These are phyloP conservation scores for Xylaria intraflava DNA, from an alignment of 495 filamentous ascomycete genomes.

Conservation along the genomic window DNA sequence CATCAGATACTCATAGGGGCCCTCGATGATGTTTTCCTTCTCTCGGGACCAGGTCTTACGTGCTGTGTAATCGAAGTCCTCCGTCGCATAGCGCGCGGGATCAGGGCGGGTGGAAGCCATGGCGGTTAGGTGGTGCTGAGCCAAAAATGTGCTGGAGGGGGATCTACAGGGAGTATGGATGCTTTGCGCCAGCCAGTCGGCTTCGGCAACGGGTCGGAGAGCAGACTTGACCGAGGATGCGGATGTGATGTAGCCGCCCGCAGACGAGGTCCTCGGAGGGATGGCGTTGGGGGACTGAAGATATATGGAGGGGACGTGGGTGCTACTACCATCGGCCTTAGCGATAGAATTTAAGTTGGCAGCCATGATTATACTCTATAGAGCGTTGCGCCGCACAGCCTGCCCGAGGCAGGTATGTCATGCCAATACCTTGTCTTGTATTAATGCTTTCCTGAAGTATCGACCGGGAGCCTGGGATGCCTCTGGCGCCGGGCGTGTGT, in stretches of 20 bases:
- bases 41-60: constrained; percentile 55
- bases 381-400: no score
- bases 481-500: no score
- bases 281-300: constrained; percentile 61
- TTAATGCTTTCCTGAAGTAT: no score
- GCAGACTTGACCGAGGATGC: constrained; percentile 39
- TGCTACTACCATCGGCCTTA: constrained; percentile 12
- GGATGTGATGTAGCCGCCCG: constrained; percentile 29
- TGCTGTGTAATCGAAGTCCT: constrained; percentile 36
- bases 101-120: constrained; percentile 31
- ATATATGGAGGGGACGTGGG: constrained; percentile 18
- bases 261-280: constrained; percentile 67
- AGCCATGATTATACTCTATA: constrained; percentile 1
- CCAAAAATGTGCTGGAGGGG: constrained; percentile 23
- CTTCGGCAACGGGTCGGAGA: constrained; percentile 49
- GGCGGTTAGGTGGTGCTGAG: constrained; percentile 17
- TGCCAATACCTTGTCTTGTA: no score
- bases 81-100: constrained; percentile 40
- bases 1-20: constrained; percentile 83
- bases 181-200: constrained; percentile 45
- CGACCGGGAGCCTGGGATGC: no score
- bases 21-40: constrained; percentile 74
- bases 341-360: neutral
- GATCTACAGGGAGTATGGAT: constrained; percentile 30
- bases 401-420: no score